phyloP scores from a whole-genome alignment of 805 yeast genomes.

The Teunomyces funiuensis region DNA sequence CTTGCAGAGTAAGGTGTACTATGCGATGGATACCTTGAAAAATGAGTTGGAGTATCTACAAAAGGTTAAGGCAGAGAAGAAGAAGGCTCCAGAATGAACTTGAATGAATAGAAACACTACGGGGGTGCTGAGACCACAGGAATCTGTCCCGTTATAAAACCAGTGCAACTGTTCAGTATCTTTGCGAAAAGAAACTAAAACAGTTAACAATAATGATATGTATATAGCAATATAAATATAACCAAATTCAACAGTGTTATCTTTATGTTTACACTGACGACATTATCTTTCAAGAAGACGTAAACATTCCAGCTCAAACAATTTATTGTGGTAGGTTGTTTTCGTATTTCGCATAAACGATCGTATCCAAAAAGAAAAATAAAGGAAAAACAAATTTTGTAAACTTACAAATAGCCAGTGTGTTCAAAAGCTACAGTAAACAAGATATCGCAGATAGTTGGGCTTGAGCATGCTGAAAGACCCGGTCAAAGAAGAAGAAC shows the following conservation, averaged over 20 bases:
- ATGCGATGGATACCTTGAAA: slow-evolving; percentile 90
- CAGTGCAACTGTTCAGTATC: background rate
- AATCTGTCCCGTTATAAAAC: background rate
- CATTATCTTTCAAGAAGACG: no score
- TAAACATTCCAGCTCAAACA: no score
- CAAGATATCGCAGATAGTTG: slow-evolving; percentile 2
- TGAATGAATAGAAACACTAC: background rate
- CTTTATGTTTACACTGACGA: no score
- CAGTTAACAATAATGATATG: background rate
- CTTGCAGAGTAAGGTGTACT: slow-evolving; percentile 85
- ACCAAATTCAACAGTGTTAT: no score
- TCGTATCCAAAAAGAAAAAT: slow-evolving; percentile 6
- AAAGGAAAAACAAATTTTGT: slow-evolving; percentile 2
- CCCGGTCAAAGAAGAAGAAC: slow-evolving; percentile 30
- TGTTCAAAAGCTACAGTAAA: background rate
- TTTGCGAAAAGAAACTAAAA: no score
- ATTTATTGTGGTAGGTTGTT: background rate
- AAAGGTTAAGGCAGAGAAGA: slow-evolving; percentile 36
- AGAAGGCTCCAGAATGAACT: slow-evolving; percentile 7
- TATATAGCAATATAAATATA: background rate
- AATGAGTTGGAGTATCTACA: slow-evolving; percentile 67
- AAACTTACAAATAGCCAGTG: background rate
- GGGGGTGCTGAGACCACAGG: no score
- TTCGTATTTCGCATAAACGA: slow-evolving; percentile 1
- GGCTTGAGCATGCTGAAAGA: slow-evolving; percentile 2